Evolutionary conservation across 805 yeast species (phyloP).

Genomic region (Starmerella geochares): DNA sequence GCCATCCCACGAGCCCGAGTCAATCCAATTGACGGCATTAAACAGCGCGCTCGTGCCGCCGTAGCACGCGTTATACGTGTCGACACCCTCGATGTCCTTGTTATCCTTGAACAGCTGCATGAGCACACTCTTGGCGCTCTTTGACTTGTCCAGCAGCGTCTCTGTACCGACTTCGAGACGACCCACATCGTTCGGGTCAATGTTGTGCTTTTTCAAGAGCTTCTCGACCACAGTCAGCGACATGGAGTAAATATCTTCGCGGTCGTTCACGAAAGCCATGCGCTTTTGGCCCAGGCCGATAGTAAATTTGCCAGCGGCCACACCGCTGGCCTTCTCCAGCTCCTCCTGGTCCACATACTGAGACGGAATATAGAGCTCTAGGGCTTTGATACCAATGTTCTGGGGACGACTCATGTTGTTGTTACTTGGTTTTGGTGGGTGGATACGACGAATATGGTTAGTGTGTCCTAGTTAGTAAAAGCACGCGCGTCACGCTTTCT

Average conservation of each 20-base stretch:
- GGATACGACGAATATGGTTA: neutral
- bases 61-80: constrained; percentile 93
- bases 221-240: constrained; percentile 76
- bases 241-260: constrained; percentile 94
- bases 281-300: constrained; percentile 97
- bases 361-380: constrained; percentile 82
- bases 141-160: constrained; percentile 91
- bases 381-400: constrained; percentile 94
- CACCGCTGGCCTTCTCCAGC: constrained; percentile 72
- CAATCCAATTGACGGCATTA: constrained; percentile 92
- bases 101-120: constrained; percentile 89
- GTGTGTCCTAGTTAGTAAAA: neutral
- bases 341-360: constrained; percentile 77
- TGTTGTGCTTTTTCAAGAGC: constrained; percentile 66
- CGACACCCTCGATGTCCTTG: constrained; percentile 89
- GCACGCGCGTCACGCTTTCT: constrained; percentile 4
- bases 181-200: constrained; percentile 75
- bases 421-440: neutral
- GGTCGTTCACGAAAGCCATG: constrained; percentile 94
- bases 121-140: constrained; percentile 88
- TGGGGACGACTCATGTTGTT: constrained; percentile 39
- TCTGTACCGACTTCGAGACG: constrained; percentile 98
- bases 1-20: constrained; percentile 95
- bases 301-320: constrained; percentile 91
- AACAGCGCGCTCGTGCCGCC: constrained; percentile 96